Percentiles rank a stretch among this genome's conserved stretches.
phyloP scores from a whole-genome alignment of 176 grass and related monocot species.

The Zoysia japonica region DNA sequence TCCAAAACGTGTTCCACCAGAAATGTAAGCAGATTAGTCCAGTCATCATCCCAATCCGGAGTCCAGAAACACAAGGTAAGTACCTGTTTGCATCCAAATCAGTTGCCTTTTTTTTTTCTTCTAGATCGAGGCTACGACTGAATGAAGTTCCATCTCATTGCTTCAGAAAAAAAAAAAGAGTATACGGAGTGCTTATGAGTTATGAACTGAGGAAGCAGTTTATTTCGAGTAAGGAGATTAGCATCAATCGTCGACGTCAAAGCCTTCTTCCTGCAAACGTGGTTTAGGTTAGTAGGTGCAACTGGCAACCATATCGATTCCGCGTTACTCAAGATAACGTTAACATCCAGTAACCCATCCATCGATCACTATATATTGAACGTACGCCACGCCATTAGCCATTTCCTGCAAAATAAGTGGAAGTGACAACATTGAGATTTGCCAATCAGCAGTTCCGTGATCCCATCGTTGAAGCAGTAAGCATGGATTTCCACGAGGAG shows the following conservation, averaged over 20 bases:
- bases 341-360: no score
- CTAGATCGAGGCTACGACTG: background rate
- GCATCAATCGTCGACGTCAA: background rate
- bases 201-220: background rate
- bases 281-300: background rate
- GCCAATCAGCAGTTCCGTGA: background rate
- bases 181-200: no score
- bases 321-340: background rate
- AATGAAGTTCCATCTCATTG: background rate
- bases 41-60: background rate
- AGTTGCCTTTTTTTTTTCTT: background rate
- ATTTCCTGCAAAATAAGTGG: background rate
- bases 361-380: no score
- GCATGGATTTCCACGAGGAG: slow-evolving; percentile 38
- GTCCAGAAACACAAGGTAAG: background rate
- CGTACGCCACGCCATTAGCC: background rate
- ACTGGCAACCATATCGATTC: no score
- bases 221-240: slow-evolving; percentile 17
- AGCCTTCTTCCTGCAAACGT: background rate
- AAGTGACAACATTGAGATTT: background rate
- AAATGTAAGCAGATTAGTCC: background rate
- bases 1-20: background rate
- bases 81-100: background rate
- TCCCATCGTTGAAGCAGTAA: background rate
- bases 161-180: background rate